Evolutionary conservation across 495 filamentous ascomycete genomes (phyloP).

Genomic region (Penicillium alfredii): DNA sequence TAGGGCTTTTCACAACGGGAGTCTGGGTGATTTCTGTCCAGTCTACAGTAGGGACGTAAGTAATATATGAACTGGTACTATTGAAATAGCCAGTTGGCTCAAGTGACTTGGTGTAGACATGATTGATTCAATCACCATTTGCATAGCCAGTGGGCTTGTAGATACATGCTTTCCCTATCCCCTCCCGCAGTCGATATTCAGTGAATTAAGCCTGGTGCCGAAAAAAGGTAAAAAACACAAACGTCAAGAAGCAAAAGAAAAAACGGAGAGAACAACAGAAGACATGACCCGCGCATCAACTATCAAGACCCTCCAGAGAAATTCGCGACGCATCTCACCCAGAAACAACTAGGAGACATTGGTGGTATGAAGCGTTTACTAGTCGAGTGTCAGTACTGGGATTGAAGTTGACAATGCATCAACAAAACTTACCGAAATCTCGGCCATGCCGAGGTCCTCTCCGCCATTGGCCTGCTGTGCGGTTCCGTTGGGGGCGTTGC

Average conservation of each 20-base stretch:
- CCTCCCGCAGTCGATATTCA: slow-evolving; percentile 5
- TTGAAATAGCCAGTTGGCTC: too few relatives aligned
- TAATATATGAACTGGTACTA: too few relatives aligned
- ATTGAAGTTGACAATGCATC: neutral
- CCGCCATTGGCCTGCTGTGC: slow-evolving; percentile 32
- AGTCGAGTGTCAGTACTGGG: slow-evolving; percentile 1
- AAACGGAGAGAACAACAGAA: slow-evolving; percentile 15
- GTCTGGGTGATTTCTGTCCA: too few relatives aligned
- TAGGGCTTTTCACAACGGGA: too few relatives aligned
- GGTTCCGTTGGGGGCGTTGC: slow-evolving; percentile 38
- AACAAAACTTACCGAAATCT: slow-evolving; percentile 40
- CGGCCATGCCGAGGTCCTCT: slow-evolving; percentile 48
- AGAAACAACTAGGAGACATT: slow-evolving; percentile 1
- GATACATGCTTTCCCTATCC: slow-evolving; percentile 20
- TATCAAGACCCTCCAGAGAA: slow-evolving; percentile 14
- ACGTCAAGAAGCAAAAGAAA: slow-evolving; percentile 9
- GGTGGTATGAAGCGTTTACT: slow-evolving; percentile 20
- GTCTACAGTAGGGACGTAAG: too few relatives aligned
- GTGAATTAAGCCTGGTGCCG: slow-evolving; percentile 14
- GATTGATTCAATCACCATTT: slow-evolving; percentile 8
- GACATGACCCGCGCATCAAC: slow-evolving; percentile 29
- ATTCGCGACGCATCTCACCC: slow-evolving; percentile 4
- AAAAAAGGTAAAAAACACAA: slow-evolving; percentile 11
- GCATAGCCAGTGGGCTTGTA: slow-evolving; percentile 13
- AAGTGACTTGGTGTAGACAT: slow-evolving; percentile 9